Percentiles rank a stretch among this genome's conserved stretches.
Conservation (phyloP, 2,329 filamentous ascomycete genomes). For the Claviceps digitariae region DNA sequence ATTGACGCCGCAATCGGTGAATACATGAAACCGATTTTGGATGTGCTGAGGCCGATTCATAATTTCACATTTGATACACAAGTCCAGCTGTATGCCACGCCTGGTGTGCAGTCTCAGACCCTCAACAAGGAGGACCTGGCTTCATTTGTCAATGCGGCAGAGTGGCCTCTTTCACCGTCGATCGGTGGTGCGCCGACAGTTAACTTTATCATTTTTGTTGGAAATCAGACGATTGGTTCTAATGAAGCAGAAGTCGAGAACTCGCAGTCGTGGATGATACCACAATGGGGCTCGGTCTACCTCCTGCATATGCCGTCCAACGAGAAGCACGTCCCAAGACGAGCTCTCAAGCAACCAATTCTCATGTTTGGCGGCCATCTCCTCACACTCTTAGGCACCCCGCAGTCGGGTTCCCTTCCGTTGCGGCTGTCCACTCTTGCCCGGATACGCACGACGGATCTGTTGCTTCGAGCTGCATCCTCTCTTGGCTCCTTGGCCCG, state of each 20-base stretch:
- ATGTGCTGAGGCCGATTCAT: slow-evolving; percentile 69
- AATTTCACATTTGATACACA: slow-evolving; percentile 96
- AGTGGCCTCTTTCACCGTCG: slow-evolving; percentile 91
- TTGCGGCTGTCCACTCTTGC: slow-evolving; percentile 73
- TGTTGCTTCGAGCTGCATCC: slow-evolving; percentile 80
- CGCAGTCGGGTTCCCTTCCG: slow-evolving; percentile 69
- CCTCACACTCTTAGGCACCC: slow-evolving; percentile 73
- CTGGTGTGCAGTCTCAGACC: slow-evolving; percentile 47
- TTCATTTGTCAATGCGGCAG: slow-evolving; percentile 92
- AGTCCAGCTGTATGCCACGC: slow-evolving; percentile 80
- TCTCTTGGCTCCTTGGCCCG: slow-evolving; percentile 88
- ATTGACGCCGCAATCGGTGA: slow-evolving; percentile 69
- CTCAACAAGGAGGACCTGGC: slow-evolving; percentile 77
- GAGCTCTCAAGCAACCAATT: slow-evolving; percentile 64
- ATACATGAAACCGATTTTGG: slow-evolving; percentile 70
- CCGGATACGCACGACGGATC: slow-evolving; percentile 71
- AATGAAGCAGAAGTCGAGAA: slow-evolving; percentile 28
- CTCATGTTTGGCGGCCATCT: slow-evolving; percentile 85
- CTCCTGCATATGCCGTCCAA: slow-evolving; percentile 36
- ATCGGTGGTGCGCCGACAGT: slow-evolving; percentile 89
- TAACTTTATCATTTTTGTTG: slow-evolving; percentile 89
- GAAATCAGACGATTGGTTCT: slow-evolving; percentile 55
- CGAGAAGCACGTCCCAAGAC: slow-evolving; percentile 41
- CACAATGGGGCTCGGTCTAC: slow-evolving; percentile 77
- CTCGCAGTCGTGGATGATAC: slow-evolving; percentile 71